phyloP scores from a whole-genome alignment of 2,329 filamentous ascomycete genomes.

The Phyllosticta citribraziliensis region DNA sequence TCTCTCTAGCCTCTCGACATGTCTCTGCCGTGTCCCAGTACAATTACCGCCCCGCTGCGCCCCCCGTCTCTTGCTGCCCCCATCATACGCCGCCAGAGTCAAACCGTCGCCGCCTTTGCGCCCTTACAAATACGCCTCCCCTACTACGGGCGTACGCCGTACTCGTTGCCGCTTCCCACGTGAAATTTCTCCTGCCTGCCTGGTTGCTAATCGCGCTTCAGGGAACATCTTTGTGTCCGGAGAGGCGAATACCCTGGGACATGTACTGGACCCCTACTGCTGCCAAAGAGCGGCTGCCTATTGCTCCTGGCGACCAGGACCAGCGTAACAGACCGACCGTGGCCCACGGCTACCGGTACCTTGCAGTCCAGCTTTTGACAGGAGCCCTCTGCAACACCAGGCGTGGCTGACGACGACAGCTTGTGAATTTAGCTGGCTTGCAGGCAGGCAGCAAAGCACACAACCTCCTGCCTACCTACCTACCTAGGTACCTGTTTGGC shows the following conservation, averaged over 20 bases:
- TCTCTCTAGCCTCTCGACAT: background rate
- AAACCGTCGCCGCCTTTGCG: background rate
- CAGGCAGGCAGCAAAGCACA: background rate
- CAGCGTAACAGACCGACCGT: too few relatives aligned
- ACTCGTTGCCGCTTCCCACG: too few relatives aligned
- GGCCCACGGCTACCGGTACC: too few relatives aligned
- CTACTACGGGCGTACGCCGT: background rate
- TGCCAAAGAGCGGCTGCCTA: background rate
- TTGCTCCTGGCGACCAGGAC: background rate
- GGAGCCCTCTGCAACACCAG: background rate
- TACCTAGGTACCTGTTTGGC: background rate
- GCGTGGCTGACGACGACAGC: background rate
- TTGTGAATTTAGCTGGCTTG: background rate
- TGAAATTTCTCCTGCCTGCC: background rate
- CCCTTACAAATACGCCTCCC: background rate
- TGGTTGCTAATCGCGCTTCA: background rate
- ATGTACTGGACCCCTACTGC: too few relatives aligned
- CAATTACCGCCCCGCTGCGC: background rate
- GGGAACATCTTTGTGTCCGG: background rate
- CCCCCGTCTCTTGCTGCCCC: background rate
- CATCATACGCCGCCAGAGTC: background rate
- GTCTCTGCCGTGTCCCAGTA: background rate
- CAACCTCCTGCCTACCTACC: background rate
- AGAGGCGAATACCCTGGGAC: too few relatives aligned
- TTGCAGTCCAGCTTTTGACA: too few relatives aligned